A percentile compares a stretch with the other conserved stretches of the same genome.
Evolutionary conservation across 805 yeast genomes (phyloP).

Genomic region (Candida tammaniensis): DNA sequence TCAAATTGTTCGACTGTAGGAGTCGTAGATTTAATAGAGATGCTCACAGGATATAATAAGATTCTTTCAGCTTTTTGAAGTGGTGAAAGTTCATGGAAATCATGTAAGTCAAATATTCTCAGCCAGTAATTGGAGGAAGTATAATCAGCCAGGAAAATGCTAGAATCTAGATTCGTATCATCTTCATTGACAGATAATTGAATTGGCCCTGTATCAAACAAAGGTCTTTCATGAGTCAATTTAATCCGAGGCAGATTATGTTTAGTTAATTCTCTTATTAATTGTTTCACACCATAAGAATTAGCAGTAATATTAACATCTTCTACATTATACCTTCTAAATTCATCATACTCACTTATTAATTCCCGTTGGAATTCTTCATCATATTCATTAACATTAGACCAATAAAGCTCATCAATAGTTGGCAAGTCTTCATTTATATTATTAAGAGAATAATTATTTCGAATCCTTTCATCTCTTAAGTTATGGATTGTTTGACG

Average conservation of each 20-base stretch:
- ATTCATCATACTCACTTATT: slow-evolving; percentile 11
- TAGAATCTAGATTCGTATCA: background rate
- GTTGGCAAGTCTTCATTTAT: slow-evolving; percentile 19
- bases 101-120: background rate
- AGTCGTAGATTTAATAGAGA: slow-evolving; percentile 5
- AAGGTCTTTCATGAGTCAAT: slow-evolving; percentile 9
- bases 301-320: slow-evolving; percentile 10
- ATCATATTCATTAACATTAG: slow-evolving; percentile 10
- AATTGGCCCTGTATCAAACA: slow-evolving; percentile 3
- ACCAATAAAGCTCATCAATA: slow-evolving; percentile 21
- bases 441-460: slow-evolving; percentile 12
- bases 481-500: slow-evolving; percentile 12
- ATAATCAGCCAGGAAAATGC: background rate
- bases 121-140: slow-evolving; percentile 1
- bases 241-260: slow-evolving; percentile 11
- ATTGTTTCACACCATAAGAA: slow-evolving; percentile 25
- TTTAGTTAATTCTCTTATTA: slow-evolving; percentile 29
- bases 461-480: slow-evolving; percentile 22
- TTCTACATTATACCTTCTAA: slow-evolving; percentile 8
- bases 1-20: slow-evolving; percentile 7
- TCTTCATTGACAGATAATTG: slow-evolving; percentile 1
- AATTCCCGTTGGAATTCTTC: slow-evolving; percentile 13
- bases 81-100: background rate
- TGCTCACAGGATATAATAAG: slow-evolving; percentile 5
- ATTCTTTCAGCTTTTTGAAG: slow-evolving; percentile 4